Evolutionary conservation across 2,329 filamentous ascomycete species (phyloP), one percentile per base, ranked within the genome.

Genomic region (Trichoderma oligosporum): DNA sequence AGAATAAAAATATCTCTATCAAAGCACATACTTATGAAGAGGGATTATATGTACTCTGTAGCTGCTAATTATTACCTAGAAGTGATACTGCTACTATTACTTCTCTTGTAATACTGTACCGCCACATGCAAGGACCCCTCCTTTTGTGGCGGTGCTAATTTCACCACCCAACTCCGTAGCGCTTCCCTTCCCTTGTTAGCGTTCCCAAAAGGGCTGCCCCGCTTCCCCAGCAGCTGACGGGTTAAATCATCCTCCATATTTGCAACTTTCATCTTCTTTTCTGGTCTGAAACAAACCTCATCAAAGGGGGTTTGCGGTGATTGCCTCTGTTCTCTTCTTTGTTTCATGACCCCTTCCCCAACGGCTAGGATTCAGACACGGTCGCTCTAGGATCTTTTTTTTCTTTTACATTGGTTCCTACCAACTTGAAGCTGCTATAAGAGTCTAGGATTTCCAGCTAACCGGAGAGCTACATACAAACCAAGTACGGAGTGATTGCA

Each of bases 171-270:
- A 25, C 22, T 29, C 2, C 29, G n/a, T n/a, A 42, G 49, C 29
- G 20, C 18, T 35, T 27, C 36, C 12, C 29, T 14, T 14, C 29
- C 16, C 24, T 22, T 18, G 20, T 31, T 39, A 39, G 18, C n/a
- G 27, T 12, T n/a, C 31, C 39, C 27, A 11, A 33, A 45, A 24
- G 7, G 11, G 38, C 45, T 42, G 47, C 56, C 56, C 57, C 57
- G 42, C 57, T 36, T 59, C 44, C 51, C 57, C 57, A 48, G 57
- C 57, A 55, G 36, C 49, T 7, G 36, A 47, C 56, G 38, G 49
- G n/a, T n/a, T n/a, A 31, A 53, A 54, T 41, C 56, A 46, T 53
- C 36, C 35, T 47, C 42, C 44, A 46, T 35, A 25, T 39, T 20
- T 44, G 31, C 42, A 22, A 24, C 44, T 33, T 35, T 58, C 56